These are phyloP conservation scores for Umbelopsis vinacea DNA, from an alignment of 192 early-diverging fungal genomes.

Conservation along the genomic window DNA sequence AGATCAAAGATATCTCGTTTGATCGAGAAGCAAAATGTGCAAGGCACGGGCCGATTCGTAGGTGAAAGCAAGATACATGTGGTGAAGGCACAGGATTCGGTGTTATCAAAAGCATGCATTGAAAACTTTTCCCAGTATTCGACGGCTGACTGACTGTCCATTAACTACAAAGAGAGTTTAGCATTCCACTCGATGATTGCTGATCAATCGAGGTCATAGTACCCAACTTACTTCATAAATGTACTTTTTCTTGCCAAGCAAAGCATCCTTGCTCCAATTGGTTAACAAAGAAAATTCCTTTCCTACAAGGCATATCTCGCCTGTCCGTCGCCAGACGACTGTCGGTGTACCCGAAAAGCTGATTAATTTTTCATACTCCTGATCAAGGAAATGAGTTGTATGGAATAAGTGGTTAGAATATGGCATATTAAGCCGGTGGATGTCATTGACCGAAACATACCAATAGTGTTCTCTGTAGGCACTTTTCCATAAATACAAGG, in stretches of 20 bases:
- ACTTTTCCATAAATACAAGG: slow-evolving; percentile 96
- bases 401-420: background rate
- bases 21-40: slow-evolving; percentile 94
- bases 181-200: background rate
- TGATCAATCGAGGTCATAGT: background rate
- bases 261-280: slow-evolving; percentile 83
- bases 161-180: slow-evolving; percentile 61
- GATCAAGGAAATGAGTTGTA: background rate
- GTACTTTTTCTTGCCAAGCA: slow-evolving; percentile 77
- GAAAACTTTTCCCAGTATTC: slow-evolving; percentile 96
- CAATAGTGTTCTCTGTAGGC: slow-evolving; percentile 90
- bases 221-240: slow-evolving; percentile 69
- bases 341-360: slow-evolving; percentile 93
- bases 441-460: slow-evolving; percentile 43
- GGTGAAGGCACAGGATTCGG: slow-evolving; percentile 82
- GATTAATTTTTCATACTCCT: slow-evolving; percentile 95
- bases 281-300: slow-evolving; percentile 95
- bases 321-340: slow-evolving; percentile 93
- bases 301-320: slow-evolving; percentile 91
- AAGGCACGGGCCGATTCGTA: slow-evolving; percentile 72
- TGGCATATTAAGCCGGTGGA: background rate
- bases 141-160: slow-evolving; percentile 90
- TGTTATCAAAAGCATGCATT: slow-evolving; percentile 89
- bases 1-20: slow-evolving; percentile 96
- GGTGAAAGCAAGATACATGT: slow-evolving; percentile 80